Base-by-base conservation (phyloP, 1,284 basidiomycete genomes). In the Leccinum fuscescens region DNA sequence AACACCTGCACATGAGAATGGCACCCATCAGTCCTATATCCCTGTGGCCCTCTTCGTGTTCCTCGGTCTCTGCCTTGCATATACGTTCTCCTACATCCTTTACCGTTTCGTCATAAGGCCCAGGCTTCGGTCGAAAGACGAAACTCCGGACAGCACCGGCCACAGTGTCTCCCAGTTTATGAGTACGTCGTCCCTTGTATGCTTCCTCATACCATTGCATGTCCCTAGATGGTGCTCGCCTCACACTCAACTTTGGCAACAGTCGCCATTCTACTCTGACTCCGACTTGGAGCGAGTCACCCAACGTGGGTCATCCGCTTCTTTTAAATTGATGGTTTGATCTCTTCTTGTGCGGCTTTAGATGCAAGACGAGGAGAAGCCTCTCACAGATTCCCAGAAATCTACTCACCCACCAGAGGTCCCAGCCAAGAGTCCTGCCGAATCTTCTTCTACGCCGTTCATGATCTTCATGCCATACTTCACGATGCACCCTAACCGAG, bases 121-220 rank as follows among this genome's bases (percentile, higher is more conserved):
- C 52, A 65, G 54, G 57, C 68, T 51, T 29, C 54, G 9, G 2
- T 59, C 68, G 2, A 9, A 58, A 49, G 57, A 53, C 6, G 63
- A 58, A 22, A 17, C 17, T 12, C 69, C 70, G 20, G 64, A 64
- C 7, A 52, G 58, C 24, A 64, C 72, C 5, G 66, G 69, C 27
- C 69, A 68, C 3, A 64, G 61, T 4, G 68, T 74, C 6, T 60
- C 68, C 50, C 71, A 61, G 54, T 71, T 73, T 5, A 73, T 73
- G 71, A 69, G 68, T 69, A 51, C 4, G 67, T 70, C 42, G 3
- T n/a, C 44, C 22, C 39, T 50, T n/a, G 9, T 33, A 22, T 4
- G 6, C 24, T 7, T 37, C 15, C 33, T 12, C 22, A 12, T 37
- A 11, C 17, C 39, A 12, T 24, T 31, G 2, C 49, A 17, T 24